Evolutionary conservation across 2,329 filamentous ascomycete species (phyloP).

Genomic region (Diplodia corticola): DNA sequence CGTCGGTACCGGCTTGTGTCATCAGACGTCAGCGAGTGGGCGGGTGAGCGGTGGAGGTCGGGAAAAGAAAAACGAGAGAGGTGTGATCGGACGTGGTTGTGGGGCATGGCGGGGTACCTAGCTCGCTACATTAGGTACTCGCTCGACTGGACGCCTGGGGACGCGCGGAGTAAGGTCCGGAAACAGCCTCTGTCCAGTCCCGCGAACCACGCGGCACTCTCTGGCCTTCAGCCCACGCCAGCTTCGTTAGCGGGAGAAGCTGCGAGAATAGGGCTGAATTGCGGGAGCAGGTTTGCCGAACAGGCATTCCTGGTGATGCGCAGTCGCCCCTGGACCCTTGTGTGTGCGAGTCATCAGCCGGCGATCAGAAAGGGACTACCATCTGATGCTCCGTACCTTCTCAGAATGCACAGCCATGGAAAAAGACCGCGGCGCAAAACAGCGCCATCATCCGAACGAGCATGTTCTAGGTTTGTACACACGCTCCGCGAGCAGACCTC

Average conservation of each 20-base stretch:
- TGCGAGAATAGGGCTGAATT: not conserved
- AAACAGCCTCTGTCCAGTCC: not conserved
- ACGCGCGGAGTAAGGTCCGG: not conserved
- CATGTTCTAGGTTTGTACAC: too few species aligned
- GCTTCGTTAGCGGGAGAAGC: not conserved
- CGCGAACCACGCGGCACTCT: too few species aligned
- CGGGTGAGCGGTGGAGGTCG: not conserved
- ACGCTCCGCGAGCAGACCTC: too few species aligned
- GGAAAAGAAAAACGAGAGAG: not conserved
- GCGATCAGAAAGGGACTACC: not conserved
- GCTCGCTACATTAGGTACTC: not conserved
- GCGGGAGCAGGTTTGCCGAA: not conserved
- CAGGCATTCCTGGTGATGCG: not conserved
- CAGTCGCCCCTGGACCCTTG: not conserved
- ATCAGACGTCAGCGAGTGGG: not conserved
- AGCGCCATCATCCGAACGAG: too few species aligned
- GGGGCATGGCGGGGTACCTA: not conserved
- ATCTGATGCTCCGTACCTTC: not conserved
- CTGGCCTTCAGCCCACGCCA: not conserved
- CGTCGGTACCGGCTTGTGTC: too few species aligned
- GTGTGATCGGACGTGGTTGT: not conserved
- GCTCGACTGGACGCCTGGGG: not conserved
- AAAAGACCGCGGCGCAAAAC: too few species aligned
- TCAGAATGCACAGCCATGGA: too few species aligned
- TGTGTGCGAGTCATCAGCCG: not conserved